A percentile compares a stretch with the other conserved stretches of the same genome.
phyloP scores from a whole-genome alignment of 139 green algal genomes.

The Micractinium sp. region DNA sequence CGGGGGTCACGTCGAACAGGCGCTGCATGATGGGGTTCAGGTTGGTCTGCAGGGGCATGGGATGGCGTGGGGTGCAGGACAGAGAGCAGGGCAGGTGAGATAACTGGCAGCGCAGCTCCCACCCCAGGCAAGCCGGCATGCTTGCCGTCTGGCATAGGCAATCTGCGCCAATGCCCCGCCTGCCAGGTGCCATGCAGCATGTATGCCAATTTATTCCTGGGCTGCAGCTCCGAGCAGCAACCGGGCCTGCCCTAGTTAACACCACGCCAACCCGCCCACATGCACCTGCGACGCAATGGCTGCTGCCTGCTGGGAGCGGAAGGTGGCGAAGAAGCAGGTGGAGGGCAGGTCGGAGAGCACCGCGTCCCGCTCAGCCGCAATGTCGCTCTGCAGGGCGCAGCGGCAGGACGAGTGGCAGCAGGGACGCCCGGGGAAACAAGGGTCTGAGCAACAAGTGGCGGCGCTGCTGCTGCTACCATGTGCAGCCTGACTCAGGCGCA shows the following conservation, averaged over 20 bases:
- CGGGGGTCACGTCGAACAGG: constrained; percentile 43
- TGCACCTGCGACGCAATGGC: constrained; percentile 34
- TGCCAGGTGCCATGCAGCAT: background rate
- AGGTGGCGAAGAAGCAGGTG: constrained; percentile 57
- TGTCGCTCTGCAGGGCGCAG: constrained; percentile 1
- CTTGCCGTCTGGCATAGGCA: too few species aligned
- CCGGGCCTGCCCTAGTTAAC: background rate
- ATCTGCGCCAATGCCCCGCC: too few species aligned
- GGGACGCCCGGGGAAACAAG: too few species aligned
- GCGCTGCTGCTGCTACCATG: background rate
- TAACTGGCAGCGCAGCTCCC: too few species aligned
- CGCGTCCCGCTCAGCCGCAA: constrained; percentile 22
- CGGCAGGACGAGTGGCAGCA: background rate
- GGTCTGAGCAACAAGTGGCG: background rate
- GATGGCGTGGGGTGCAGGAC: background rate
- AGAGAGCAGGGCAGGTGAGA: too few species aligned
- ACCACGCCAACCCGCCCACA: background rate
- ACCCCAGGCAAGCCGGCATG: too few species aligned
- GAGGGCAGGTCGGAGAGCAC: constrained; percentile 50
- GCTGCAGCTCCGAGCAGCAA: background rate
- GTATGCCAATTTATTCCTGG: background rate
- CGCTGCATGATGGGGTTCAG: constrained; percentile 52
- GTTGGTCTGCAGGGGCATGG: constrained; percentile 34
- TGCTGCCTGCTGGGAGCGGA: constrained; percentile 45
- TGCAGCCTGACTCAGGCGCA: background rate